Conservation (phyloP, 2,329 filamentous ascomycete genomes). For the Dothideomycetes sp. region DNA sequence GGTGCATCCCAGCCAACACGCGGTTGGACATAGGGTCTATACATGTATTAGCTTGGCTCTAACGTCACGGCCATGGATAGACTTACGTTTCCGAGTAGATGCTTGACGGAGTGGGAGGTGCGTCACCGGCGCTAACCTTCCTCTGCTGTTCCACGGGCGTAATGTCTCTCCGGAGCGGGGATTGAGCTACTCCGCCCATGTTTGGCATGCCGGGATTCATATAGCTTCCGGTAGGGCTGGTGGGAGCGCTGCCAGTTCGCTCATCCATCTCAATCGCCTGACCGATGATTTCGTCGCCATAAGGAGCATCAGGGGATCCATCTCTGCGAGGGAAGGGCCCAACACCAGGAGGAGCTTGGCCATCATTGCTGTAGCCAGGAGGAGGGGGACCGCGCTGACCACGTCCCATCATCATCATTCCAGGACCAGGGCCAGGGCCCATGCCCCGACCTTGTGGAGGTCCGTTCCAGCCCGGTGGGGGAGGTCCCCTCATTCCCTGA, state of each 20-base stretch:
- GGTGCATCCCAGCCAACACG: conserved; percentile 34
- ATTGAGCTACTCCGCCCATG: conserved; percentile 64
- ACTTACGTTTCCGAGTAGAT: conserved; percentile 67
- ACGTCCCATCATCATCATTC: conserved; percentile 32
- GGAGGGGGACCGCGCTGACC: conserved; percentile 35
- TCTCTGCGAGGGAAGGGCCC: conserved; percentile 13
- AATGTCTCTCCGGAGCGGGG: conserved; percentile 15
- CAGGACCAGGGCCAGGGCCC: conserved; percentile 20
- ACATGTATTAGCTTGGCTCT: conserved; percentile 10
- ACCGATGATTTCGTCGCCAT: conserved; percentile 35
- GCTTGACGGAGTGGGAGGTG: conserved; percentile 57
- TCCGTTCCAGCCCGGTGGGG: conserved; percentile 23
- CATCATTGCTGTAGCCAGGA: conserved; percentile 27
- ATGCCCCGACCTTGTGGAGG: conserved; percentile 30
- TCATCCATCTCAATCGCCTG: conserved; percentile 77
- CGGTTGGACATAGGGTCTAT: conserved; percentile 36
- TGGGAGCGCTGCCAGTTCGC: conserved; percentile 44
- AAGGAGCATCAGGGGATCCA: conserved; percentile 12
- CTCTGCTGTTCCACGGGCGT: conserved; percentile 56
- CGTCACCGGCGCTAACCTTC: conserved; percentile 59
- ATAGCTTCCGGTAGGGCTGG: conserved; percentile 22
- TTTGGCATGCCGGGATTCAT: conserved; percentile 61
- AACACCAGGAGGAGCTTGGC: conserved; percentile 14
- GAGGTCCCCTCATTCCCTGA: conserved; percentile 24
- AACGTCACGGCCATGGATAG: not conserved